A percentile compares a stretch with the other conserved stretches of the same genome.
Conservation (phyloP, 2,329 filamentous ascomycete genomes). For the Hymenoscyphus salicellus region DNA sequence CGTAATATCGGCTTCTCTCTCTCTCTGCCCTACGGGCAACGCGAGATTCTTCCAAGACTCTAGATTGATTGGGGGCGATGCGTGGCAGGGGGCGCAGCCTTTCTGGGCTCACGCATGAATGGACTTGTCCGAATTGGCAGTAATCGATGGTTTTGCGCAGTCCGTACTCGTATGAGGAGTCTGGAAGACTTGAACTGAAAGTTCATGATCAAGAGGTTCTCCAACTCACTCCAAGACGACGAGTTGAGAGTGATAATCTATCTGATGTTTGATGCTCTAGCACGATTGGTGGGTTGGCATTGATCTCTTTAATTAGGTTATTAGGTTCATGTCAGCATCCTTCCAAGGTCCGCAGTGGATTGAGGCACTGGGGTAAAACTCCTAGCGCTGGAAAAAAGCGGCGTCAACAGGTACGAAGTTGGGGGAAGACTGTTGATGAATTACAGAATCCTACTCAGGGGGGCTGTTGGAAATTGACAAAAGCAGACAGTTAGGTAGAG, state of each 20-base stretch:
- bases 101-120: background rate
- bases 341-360: background rate
- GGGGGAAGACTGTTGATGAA: too few species aligned
- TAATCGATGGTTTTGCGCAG: background rate
- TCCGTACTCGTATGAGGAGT: background rate
- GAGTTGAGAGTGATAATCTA: background rate
- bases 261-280: background rate
- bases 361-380: background rate
- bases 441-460: too few species aligned
- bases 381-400: background rate
- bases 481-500: too few species aligned
- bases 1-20: background rate
- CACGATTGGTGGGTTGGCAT: conserved; percentile 29
- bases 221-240: background rate
- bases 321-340: conserved; percentile 2
- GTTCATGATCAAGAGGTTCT: background rate
- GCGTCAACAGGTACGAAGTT: background rate
- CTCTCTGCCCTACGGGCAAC: background rate
- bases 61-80: background rate
- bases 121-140: background rate
- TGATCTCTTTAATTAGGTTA: conserved; percentile 49
- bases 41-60: background rate
- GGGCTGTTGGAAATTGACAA: too few species aligned
- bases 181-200: background rate
- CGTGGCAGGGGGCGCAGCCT: background rate